Conservation (phyloP, 2,329 filamentous ascomycete genomes). For the Neodidymelliopsis sp. region DNA sequence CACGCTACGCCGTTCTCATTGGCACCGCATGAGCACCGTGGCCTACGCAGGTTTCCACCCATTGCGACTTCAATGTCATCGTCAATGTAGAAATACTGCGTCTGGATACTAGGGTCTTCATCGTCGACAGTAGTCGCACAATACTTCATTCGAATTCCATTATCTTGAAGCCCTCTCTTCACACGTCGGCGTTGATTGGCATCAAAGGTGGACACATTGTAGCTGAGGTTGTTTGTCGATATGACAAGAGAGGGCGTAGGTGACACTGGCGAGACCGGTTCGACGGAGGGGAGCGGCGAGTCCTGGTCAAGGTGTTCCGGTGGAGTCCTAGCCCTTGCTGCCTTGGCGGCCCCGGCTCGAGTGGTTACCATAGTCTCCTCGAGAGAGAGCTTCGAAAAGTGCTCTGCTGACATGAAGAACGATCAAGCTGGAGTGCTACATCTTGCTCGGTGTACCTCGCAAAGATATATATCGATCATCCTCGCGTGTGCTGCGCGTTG, state of each 20-base stretch:
- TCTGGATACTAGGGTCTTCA: slow-evolving; percentile 28
- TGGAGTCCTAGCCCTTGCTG: slow-evolving; percentile 28
- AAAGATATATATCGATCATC: slow-evolving; percentile 43
- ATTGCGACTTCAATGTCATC: slow-evolving; percentile 48
- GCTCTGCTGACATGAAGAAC: slow-evolving; percentile 47
- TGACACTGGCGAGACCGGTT: slow-evolving; percentile 29
- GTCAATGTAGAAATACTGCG: slow-evolving; percentile 46
- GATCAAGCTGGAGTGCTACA: slow-evolving; percentile 23
- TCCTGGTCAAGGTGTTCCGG: slow-evolving; percentile 31
- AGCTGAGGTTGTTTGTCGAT: slow-evolving; percentile 43
- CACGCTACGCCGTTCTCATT: slow-evolving; percentile 45
- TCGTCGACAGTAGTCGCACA: slow-evolving; percentile 34
- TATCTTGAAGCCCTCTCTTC: slow-evolving; percentile 43
- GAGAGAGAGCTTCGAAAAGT: slow-evolving; percentile 47
- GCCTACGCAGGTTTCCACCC: slow-evolving; percentile 33
- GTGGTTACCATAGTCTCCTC: slow-evolving; percentile 49
- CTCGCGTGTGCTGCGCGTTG: slow-evolving; percentile 15
- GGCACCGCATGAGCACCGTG: slow-evolving; percentile 46
- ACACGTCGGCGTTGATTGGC: slow-evolving; percentile 41
- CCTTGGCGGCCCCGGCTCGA: slow-evolving; percentile 45
- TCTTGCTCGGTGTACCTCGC: slow-evolving; percentile 18
- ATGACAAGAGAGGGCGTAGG: slow-evolving; percentile 44
- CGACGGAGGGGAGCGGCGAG: slow-evolving; percentile 32
- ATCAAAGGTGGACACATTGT: slow-evolving; percentile 45
- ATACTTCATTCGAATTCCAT: slow-evolving; percentile 47